Evolutionary conservation across 1,139 yeast species (phyloP).

Genomic region (Geotrichum klebahnii): DNA sequence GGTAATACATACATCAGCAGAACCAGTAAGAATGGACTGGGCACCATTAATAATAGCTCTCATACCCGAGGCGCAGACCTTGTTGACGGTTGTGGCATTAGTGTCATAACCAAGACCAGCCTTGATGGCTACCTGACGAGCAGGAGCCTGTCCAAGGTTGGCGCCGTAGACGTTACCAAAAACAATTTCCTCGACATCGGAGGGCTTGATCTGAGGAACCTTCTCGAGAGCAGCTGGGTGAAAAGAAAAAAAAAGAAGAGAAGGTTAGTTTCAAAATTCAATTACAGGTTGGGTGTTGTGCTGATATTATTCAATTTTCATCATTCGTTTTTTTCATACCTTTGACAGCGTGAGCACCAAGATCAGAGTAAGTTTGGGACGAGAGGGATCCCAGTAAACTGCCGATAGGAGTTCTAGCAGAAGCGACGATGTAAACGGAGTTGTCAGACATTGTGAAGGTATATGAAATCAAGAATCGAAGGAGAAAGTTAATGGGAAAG

Average conservation of each 20-base stretch:
- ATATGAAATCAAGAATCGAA: not conserved
- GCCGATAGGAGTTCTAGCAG: conserved; percentile 94
- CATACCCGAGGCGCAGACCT: conserved; percentile 96
- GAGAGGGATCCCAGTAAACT: conserved; percentile 82
- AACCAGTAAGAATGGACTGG: conserved; percentile 81
- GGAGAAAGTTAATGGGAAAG: not conserved
- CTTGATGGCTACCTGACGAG: conserved; percentile 91
- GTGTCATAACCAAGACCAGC: conserved; percentile 78
- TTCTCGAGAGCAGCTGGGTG: conserved; percentile 73
- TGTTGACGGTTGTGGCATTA: conserved; percentile 86
- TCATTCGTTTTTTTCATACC: conserved; percentile 19
- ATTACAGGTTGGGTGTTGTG: not conserved
- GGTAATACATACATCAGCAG: conserved; percentile 56
- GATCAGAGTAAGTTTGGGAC: conserved; percentile 70
- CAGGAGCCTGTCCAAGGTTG: conserved; percentile 95
- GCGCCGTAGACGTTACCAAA: conserved; percentile 94
- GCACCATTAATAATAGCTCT: conserved; percentile 88
- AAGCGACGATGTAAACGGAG: conserved; percentile 80
- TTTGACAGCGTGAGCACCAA: conserved; percentile 88
- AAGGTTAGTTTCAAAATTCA: not conserved
- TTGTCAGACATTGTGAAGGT: conserved; percentile 14
- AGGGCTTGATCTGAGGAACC: conserved; percentile 74
- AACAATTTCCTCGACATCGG: conserved; percentile 77
- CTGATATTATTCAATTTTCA: too few species aligned
- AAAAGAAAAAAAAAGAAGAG: too few species aligned